A percentile compares a stretch with the other conserved stretches of the same genome.
Conservation (phyloP, 306 rosid species). For the Rosa persica region DNA sequence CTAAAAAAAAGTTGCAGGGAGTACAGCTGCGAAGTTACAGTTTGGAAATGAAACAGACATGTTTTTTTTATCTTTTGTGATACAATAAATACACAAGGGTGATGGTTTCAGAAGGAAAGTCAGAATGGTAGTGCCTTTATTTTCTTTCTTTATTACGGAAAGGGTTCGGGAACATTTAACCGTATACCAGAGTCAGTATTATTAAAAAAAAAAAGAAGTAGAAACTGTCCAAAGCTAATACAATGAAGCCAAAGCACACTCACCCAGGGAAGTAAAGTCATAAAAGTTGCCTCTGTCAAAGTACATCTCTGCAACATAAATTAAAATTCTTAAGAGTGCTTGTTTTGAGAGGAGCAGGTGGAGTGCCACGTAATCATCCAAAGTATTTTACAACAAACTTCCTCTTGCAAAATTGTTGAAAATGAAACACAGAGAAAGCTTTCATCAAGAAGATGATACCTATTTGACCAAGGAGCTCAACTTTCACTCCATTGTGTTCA, state of each 20-base stretch:
- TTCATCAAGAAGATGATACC: conserved; percentile 45
- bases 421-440: conserved; percentile 14
- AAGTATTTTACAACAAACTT: background rate
- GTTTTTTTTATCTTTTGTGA: background rate
- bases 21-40: background rate
- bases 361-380: background rate
- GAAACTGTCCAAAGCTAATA: conserved; percentile 9
- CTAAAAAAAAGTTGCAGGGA: background rate
- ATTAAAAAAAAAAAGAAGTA: background rate
- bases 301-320: conserved; percentile 81
- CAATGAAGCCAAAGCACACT: conserved; percentile 28
- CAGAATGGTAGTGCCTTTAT: background rate
- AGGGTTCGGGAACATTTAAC: background rate
- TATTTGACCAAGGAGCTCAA: conserved; percentile 97
- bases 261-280: conserved; percentile 99
- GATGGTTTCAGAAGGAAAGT: background rate
- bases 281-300: conserved; percentile 95
- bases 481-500: conserved; percentile 94
- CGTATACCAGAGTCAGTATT: background rate
- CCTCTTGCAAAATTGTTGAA: background rate
- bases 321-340: conserved; percentile 24
- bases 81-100: background rate
- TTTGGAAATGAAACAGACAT: background rate
- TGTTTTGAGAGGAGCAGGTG: background rate
- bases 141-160: background rate